Evolutionary conservation across 2,329 filamentous ascomycete genomes (phyloP), one percentile per base, ranked within the genome.

Genomic region (Sporothrix variecibatus): DNA sequence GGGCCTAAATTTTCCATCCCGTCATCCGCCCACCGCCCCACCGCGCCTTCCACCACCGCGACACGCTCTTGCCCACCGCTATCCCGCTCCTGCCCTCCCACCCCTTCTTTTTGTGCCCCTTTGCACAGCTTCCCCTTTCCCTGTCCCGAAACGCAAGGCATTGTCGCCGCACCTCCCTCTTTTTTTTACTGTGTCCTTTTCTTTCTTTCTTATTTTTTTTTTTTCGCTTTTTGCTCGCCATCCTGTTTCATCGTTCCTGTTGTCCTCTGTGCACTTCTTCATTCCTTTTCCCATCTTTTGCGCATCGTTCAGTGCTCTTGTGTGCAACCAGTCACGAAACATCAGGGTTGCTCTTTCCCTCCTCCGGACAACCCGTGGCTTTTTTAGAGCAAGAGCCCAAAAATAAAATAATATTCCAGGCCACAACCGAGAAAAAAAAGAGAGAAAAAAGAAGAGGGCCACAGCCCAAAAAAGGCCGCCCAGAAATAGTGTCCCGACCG

Each of bases 11-110:
- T 73, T 73, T 72, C 58, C 71, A 74, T 75, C 76, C 76, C 76
- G 76, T 77, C 73, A 74, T 76, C 76, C 74, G 75, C 75, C 75
- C 75, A 76, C 76, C 75, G 74, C 73, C 73, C 75, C 71, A 75
- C 70, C 75, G 74, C 38, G 56, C 68, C 75, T 74, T 73, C 72
- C 72, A 74, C 72, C 65, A 65, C 73, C 71, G 67, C 71, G 71
- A 71, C 67, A 64, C 67, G 64, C 69, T 73, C 65, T 43, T 60
- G 34, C 12, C 58, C 75, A 72, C 72, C 71, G 70, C 67, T 51
- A 38, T 71, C 6, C 31, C 64, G 23, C 53, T 62, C 53, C 69
- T 71, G 60, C 71, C 43, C 60, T 56, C 71, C 38, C 38, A 34
- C 17, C 60, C 71, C 43, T 56, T 68, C 43, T 34, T 49, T 51